Base-by-base conservation (phyloP, 2,329 filamentous ascomycete genomes). In the Talaromyces rugulosus region DNA sequence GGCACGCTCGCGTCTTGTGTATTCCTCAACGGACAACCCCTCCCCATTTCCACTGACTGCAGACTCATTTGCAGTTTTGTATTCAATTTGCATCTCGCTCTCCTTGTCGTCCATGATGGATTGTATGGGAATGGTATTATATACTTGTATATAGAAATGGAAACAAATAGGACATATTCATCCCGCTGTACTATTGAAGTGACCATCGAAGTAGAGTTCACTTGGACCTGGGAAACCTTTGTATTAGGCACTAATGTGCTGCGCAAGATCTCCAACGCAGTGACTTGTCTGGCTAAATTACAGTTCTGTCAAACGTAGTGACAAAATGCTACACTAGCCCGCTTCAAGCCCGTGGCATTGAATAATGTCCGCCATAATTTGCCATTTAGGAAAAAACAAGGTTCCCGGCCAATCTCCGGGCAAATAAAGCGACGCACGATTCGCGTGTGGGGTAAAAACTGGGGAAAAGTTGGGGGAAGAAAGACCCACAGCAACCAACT, bases 11-110 rank as follows among this genome's bases (percentile, higher is more conserved):
- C 36, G 31, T 34, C 14, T 59, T 16, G 6, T 16, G 14, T 28
- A 56, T 28, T 57, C 54, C 3, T 47, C 54, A 14, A n/a, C 23
- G 3, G 54, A 56, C 33, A 40, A 11, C 23, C 27, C 31, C 1
- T 33, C 28, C 18, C 4, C 54, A 6, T 14, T 36, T 18, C 54
- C 54, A 44, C 33, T 40, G 14, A 5, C 18, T 44, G 31, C 14
- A 16, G 54, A 40, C 36, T 27, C 54, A 44, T 40, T 56, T 14
- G 18, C 54, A 56, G n/a, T 42, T 18, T 56, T 56, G 54, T 56
- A 36, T 27, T 56, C 54, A 30, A 56, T 44, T n/a, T 56, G 54
- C 54, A 56, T 56, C 36, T 56, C 31, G 31, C 5, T 11, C 23
- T 36, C 8, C 36, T 56, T 56, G 18, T 56, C 54, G 12, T 56